Conservation (phyloP, 805 yeast species). For the Aciculoconidium aculeatum region DNA sequence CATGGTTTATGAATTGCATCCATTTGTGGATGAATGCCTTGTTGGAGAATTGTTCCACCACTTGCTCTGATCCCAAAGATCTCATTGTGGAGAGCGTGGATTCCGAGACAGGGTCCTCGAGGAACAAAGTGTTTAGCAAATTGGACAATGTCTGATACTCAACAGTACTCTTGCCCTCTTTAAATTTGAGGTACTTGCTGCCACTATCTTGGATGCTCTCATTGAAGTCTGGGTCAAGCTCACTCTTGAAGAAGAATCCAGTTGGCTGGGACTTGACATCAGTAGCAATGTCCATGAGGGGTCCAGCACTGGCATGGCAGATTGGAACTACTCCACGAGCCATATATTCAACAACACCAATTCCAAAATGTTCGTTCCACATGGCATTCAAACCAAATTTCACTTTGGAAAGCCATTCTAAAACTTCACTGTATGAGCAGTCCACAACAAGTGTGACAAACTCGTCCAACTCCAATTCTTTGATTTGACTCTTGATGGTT, state of each 20-base stretch:
- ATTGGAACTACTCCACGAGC: conserved; percentile 83
- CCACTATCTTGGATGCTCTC: conserved; percentile 4
- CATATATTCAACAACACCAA: conserved; percentile 90
- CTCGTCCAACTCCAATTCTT: conserved; percentile 21
- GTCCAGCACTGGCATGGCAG: conserved; percentile 95
- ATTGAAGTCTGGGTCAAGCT: conserved; percentile 64
- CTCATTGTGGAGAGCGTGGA: conserved; percentile 38
- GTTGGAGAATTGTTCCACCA: conserved; percentile 55
- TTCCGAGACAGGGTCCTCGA: conserved; percentile 25
- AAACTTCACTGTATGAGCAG: conserved; percentile 62
- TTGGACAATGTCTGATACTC: conserved; percentile 45
- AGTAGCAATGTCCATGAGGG: conserved; percentile 76
- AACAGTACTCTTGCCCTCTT: conserved; percentile 5
- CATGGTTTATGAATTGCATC: conserved; percentile 25
- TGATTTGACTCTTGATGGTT: conserved; percentile 36
- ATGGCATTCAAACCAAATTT: conserved; percentile 86
- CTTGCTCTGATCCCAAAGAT: conserved; percentile 39
- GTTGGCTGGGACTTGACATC: conserved; percentile 30
- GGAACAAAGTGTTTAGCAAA: conserved; percentile 40
- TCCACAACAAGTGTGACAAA: conserved; percentile 60
- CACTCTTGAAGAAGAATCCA: conserved; percentile 76
- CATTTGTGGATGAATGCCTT: conserved; percentile 49
- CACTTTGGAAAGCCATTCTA: conserved; percentile 46
- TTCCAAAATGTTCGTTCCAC: conserved; percentile 99
- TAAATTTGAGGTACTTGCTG: conserved; percentile 5